These are phyloP conservation scores for Nosema muscidifuracis DNA, from an alignment of 371 early-diverging fungal genomes.

Conservation along the genomic window DNA sequence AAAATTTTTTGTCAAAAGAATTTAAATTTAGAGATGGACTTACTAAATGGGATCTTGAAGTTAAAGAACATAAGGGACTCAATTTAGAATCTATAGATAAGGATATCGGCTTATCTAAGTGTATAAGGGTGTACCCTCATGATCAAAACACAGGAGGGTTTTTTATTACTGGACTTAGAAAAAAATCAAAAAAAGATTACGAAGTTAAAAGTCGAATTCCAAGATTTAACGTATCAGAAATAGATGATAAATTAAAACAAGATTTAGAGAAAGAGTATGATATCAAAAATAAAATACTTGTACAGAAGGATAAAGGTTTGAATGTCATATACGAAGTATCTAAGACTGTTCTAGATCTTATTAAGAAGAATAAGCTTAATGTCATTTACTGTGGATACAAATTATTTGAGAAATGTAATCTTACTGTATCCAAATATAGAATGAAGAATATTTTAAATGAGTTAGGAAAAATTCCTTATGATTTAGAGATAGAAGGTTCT, in stretches of 20 bases:
- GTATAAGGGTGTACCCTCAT: constrained; percentile 85
- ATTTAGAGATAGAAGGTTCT: background rate
- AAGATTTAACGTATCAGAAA: background rate
- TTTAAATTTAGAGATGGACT: constrained; percentile 69
- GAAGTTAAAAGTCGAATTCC: background rate
- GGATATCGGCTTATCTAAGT: constrained; percentile 68
- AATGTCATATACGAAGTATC: constrained; percentile 16
- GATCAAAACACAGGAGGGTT: constrained; percentile 95
- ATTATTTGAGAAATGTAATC: constrained; percentile 9
- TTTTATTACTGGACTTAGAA: constrained; percentile 90
- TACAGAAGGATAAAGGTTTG: background rate
- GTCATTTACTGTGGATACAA: constrained; percentile 36
- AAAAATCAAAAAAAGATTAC: constrained; percentile 62
- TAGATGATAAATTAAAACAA: background rate
- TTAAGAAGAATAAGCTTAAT: constrained; percentile 31
- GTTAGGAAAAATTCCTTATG: background rate
- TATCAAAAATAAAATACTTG: background rate
- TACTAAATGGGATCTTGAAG: too few relatives aligned
- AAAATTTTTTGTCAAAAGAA: constrained; percentile 37
- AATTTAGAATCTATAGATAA: constrained; percentile 64
- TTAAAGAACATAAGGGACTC: constrained; percentile 55
- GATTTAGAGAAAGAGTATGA: background rate
- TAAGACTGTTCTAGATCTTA: background rate
- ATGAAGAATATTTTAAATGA: constrained; percentile 22
- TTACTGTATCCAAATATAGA: constrained; percentile 20